Base-by-base conservation (phyloP, 306 rosid species). In the Lathyrus tuberosus region DNA sequence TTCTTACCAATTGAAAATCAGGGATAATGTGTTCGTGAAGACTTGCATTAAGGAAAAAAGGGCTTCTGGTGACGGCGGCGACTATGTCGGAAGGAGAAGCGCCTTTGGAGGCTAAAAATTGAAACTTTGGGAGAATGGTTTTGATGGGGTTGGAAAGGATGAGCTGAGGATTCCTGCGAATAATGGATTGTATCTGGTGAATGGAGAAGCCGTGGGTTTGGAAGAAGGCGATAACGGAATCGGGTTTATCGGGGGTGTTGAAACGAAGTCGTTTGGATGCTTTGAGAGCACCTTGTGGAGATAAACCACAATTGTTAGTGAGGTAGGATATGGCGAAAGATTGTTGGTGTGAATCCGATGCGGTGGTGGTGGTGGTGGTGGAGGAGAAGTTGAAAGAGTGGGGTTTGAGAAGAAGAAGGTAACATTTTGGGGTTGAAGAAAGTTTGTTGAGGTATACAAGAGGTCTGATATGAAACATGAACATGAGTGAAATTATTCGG, bases 261-360 rank as follows among this genome's bases (percentile, higher is more conserved):
- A 85, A 80, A 62, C 7, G 43, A 8, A 71, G 16, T 7, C 40
- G 22, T 16, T 63, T 62, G 13, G 86, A 67, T 44, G 70, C 79
- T 28, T 73, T 70, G 8, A 58, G n/a, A 31, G 86, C 86, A 11
- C 46, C 3, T 14, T 86, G 28, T 4, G 46, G 78, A 2, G 84
- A 69, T 7, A 83, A 75, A 10, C 77, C 72, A 13, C 47, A 37
- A 10, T 15, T 54, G 73, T 83, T 53, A 5, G 67, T 38, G 75
- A 85, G 74, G 67, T 85, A 77, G 6, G 89, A 82, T 2, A 79
- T 35, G 0, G 69, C 33, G 42, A 76, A 79, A 0, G 79, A 56
- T 20, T 6, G 12, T 63, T 52, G 54, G n/a, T 10, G 38, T 0
- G 22, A 20, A 20, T 20, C 22, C 1, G 22, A 20, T n/a, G 17